Percentiles rank a stretch among this genome's conserved stretches.
Conservation (phyloP, 768 basidiomycete species). For the Mycena vitilis region DNA sequence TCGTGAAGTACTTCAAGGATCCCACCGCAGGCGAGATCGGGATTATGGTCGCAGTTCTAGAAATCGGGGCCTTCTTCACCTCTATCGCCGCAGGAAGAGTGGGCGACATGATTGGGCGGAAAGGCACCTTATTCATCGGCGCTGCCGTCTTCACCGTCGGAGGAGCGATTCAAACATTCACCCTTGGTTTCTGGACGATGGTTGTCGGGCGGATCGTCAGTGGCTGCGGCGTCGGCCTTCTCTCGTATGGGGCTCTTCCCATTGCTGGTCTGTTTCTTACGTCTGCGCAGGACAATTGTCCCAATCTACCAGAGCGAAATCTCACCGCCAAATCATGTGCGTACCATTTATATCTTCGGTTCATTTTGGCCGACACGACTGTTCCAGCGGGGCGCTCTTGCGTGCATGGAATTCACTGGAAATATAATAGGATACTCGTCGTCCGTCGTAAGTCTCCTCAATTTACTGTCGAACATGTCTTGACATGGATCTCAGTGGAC, state of each 20-base stretch:
- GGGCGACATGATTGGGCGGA: slow-evolving; percentile 88
- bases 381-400: slow-evolving; percentile 84
- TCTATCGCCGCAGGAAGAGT: slow-evolving; percentile 90
- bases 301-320: slow-evolving; percentile 97
- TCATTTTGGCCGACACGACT: slow-evolving; percentile 9
- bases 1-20: slow-evolving; percentile 83
- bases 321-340: slow-evolving; percentile 89
- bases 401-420: slow-evolving; percentile 95
- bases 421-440: slow-evolving; percentile 92
- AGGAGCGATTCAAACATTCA: slow-evolving; percentile 87
- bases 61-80: slow-evolving; percentile 92
- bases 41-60: slow-evolving; percentile 96
- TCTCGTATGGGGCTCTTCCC: slow-evolving; percentile 70
- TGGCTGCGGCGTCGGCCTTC: slow-evolving; percentile 90
- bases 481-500: slow-evolving; percentile 73
- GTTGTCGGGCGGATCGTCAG: slow-evolving; percentile 84
- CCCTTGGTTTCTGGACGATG: slow-evolving; percentile 83
- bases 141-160: slow-evolving; percentile 89
- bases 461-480: slow-evolving; percentile 15
- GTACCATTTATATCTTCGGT: slow-evolving; percentile 37
- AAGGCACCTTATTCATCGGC: slow-evolving; percentile 85
- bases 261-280: slow-evolving; percentile 13
- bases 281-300: slow-evolving; percentile 81
- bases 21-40: slow-evolving; percentile 82
- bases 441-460: slow-evolving; percentile 75